Base-by-base conservation (phyloP, 2,329 filamentous ascomycete species). In the Alternaria sp. region DNA sequence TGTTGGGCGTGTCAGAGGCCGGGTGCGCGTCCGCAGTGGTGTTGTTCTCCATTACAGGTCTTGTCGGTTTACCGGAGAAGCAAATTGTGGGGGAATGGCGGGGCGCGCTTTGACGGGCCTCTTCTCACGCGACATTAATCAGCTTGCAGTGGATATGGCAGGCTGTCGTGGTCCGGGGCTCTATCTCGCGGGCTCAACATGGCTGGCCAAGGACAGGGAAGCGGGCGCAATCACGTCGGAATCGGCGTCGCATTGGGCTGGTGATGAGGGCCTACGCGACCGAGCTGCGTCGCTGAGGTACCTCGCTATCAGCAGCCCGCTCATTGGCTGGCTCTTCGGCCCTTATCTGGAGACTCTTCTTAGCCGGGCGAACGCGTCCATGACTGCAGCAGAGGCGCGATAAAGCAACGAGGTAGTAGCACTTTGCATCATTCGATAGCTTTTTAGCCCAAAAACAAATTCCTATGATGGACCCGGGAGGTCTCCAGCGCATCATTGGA, bases 41-140 rank as follows among this genome's bases (percentile, higher is more conserved):
- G 51, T 15, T 57, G 46, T 60, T 65, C 49, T 68, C 67, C 67
- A 66, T 69, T 58, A 61, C 66, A 58, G 56, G 43, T 53, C 43
- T 50, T 44, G 49, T 51, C 47, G 70, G 56, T 54, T 61, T 37
- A 25, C 56, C 56, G 55, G 64, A 64, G 57, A 56, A 54, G 61
- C 60, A 60, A 63, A 56, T 50, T 64, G 68, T 67, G 66, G 71
- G 66, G 66, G 65, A 44, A 54, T 56, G 71, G 68, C 66, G 70
- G 72, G 70, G 64, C 63, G 60, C 63, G 67, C 65, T 61, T 33
- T 55, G 61, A 70, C 61, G 28, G 62, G 33, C 55, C 56, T 58
- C 54, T 58, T 43, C 53, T 66, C 68, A 66, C 69, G 56, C 55
- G 45, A 55, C 67, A 69, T 72, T 69, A 73, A 71, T 74, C 71